A percentile compares a stretch with the other conserved stretches of the same genome.
Conservation (phyloP, 108 stramenopile species). For the Chaetoceros muelleri region DNA sequence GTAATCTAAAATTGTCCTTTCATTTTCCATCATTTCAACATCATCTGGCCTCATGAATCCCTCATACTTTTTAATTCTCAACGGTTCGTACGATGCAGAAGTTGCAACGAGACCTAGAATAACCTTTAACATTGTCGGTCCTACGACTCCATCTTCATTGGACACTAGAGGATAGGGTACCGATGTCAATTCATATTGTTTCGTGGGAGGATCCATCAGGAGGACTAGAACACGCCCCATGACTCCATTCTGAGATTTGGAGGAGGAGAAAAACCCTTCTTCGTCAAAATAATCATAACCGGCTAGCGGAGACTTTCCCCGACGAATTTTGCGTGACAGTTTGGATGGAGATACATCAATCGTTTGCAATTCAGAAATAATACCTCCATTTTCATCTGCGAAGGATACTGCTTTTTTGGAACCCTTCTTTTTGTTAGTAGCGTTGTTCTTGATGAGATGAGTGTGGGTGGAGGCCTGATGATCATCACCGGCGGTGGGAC, state of each 20-base stretch:
- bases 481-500: no score
- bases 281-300: neutral
- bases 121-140: neutral
- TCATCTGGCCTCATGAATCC: neutral
- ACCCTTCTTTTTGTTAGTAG: neutral
- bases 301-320: neutral
- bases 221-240: neutral
- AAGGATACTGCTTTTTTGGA: neutral
- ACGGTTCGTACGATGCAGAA: neutral
- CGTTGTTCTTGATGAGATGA: neutral
- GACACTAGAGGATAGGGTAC: neutral
- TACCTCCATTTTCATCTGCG: neutral
- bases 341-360: neutral
- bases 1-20: neutral
- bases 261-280: no score
- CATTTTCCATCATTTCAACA: neutral
- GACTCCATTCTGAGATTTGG: neutral
- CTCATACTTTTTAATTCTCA: neutral
- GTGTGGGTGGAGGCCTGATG: no score
- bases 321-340: neutral
- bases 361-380: neutral
- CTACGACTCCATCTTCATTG: neutral
- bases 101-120: neutral
- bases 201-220: neutral
- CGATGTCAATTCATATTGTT: neutral